Conservation (phyloP, 2,329 filamentous ascomycete genomes). For the Penicillium sp. region DNA sequence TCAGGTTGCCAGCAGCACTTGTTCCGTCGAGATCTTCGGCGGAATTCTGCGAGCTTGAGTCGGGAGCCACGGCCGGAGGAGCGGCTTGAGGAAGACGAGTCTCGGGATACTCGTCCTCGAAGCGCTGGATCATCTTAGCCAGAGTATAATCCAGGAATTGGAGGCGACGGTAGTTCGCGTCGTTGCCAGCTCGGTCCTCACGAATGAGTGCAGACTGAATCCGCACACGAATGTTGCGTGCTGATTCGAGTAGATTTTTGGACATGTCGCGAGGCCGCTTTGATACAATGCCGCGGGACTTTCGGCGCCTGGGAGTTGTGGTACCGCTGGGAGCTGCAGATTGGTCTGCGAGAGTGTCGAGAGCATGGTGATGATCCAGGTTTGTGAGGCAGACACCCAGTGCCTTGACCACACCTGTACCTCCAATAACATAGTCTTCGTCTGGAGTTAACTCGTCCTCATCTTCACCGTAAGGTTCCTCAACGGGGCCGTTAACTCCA, state of each 20-base stretch:
- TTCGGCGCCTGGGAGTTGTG: conserved; percentile 51
- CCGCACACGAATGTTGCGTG: conserved; percentile 77
- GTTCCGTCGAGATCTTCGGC: conserved; percentile 27
- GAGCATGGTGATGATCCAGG: conserved; percentile 51
- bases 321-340: conserved; percentile 48
- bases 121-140: conserved; percentile 85
- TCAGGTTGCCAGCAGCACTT: conserved; percentile 30
- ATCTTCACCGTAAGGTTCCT: conserved; percentile 48
- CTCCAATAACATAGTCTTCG: conserved; percentile 92
- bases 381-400: conserved; percentile 86
- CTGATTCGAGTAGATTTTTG: conserved; percentile 79
- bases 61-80: conserved; percentile 17
- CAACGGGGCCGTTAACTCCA: conserved; percentile 55
- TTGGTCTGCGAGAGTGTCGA: conserved; percentile 30
- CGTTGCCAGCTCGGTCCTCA: conserved; percentile 65
- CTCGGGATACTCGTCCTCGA: conserved; percentile 94
- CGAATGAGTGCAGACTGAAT: conserved; percentile 77
- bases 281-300: conserved; percentile 46
- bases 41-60: conserved; percentile 34
- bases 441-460: conserved; percentile 69
- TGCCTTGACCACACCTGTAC: conserved; percentile 91
- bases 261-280: conserved; percentile 85
- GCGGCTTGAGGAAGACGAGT: conserved; percentile 53
- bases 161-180: conserved; percentile 74
- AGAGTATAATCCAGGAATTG: conserved; percentile 85